Evolutionary conservation across 2,329 filamentous ascomycete species (phyloP), one percentile per base, ranked within the genome.

Genomic region (Calonectria multiphialidica): DNA sequence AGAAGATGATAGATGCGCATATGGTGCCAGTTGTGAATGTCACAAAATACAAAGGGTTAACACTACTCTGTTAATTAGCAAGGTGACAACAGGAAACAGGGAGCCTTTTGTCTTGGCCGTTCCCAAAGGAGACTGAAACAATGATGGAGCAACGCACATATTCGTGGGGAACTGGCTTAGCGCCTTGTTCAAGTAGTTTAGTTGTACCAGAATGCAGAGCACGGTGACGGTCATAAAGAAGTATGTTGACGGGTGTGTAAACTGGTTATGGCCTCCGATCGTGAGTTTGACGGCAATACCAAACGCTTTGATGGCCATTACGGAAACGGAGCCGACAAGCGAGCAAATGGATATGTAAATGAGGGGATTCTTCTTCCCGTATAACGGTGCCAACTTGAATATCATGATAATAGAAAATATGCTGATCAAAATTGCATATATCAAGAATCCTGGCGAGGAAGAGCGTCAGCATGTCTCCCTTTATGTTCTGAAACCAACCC

Each of bases 111-210:
- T 40, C 2, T 23, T 5, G 6, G 44, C 6, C 10, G 18, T 9
- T 37, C 13, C n/a, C 25, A 35, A 25, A 42, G 30, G 37, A 28
- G 5, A 21, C 21, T 13, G 33, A 42, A 35, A 21, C 8, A 25
- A 3, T 1, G 8, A 33, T 13, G 30, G 4, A 18, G 6, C 3
- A 40, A 53, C 62, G 6, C 37, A 63, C 66, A 69, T 69, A 15
- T 53, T 63, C 3, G 33, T 53, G 15, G 66, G 66, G 42, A 69
- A 69, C 13, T 37, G 23, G 28, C 16, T 18, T 1, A 69, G 66
- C 3, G 57, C 66, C 18, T 55, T 69, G 57, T 69, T 69, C 21
- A 69, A 47, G 44, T 63, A 69, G 47, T 69, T 69, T 47, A 69
- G 21, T 35, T 69, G 66, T 18, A 50, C 30, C 13, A 69, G 28